Evolutionary conservation across 129 eudicot genomes (phyloP), one percentile per base, ranked within the genome.

Genomic region (Arctium minus): DNA sequence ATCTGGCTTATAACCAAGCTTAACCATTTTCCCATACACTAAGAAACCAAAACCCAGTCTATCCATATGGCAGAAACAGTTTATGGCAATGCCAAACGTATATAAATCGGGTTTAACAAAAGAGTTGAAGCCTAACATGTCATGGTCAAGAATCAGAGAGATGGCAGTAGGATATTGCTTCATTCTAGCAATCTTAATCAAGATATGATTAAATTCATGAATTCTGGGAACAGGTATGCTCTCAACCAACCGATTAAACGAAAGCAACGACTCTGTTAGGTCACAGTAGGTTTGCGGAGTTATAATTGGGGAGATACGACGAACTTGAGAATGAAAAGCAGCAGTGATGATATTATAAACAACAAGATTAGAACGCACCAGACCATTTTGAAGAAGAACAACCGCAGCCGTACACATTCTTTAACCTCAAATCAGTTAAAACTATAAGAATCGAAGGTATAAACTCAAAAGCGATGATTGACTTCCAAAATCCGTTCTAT

Each of bases 71-170:
- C 88, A 81, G 2, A 76, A 85, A 33, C 88, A 80, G 68, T 81
- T 85, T 22, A 85, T 85, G 46, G 88, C 85, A 53, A 85, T 76
- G 46, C 82, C 60, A 76, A 85, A 85, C 1, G 88, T 81, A 42
- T 76, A 81, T 10, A 81, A 11, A 75, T 85, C 72, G 22, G 81
- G 80, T 48, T 69, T 80, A 53, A 80, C 78, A 36, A 29, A 15
- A 36, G 81, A 31, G 6, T 50, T 44, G 18, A 68, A 67, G 15
- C 82, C 79, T 62, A 85, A 81, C 68, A 85, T 13, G 36, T 76
- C 79, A 64, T 80, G 73, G 5, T 73, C 82, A 22, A 75, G 27
- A 76, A 85, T 72, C 3, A 86, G 71, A 29, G 85, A 80, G 3
- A 85, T 6, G 6, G 81, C 88, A 80, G 48, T 67, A 73, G 84